A percentile compares a stretch with the other conserved stretches of the same genome.
phyloP scores from a whole-genome alignment of 2,329 filamentous ascomycete genomes.

The Chlorencoelia australis region DNA sequence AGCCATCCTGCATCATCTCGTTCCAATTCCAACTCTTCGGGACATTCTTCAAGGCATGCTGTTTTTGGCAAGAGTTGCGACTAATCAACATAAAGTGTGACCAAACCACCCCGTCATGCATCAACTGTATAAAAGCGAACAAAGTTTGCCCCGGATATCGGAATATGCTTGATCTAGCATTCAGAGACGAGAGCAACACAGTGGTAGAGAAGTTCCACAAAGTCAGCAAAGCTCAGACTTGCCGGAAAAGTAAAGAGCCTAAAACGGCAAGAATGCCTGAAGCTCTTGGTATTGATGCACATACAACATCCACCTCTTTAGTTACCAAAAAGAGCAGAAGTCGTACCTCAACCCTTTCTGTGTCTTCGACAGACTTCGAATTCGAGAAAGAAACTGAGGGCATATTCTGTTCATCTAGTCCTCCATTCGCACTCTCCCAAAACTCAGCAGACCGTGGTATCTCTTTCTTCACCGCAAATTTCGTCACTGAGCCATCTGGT shows the following conservation, averaged over 20 bases:
- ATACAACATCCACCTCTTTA: neutral
- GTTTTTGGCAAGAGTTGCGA: too few relatives aligned
- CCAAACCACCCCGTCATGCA: conserved; percentile 38
- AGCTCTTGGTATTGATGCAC: too few relatives aligned
- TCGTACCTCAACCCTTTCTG: neutral
- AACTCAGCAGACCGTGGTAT: conserved; percentile 9
- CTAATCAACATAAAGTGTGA: conserved; percentile 35
- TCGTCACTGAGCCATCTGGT: conserved; percentile 3
- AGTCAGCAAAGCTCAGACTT: conserved; percentile 8
- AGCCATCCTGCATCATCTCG: neutral
- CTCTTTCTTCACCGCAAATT: conserved; percentile 10
- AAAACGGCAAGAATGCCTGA: neutral
- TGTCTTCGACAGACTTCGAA: neutral
- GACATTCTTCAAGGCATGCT: too few relatives aligned
- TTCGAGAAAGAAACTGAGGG: neutral
- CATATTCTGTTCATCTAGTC: conserved; percentile 1
- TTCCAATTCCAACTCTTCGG: too few relatives aligned
- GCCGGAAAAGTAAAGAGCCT: conserved; percentile 15
- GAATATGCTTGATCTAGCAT: conserved; percentile 46
- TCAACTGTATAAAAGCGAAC: conserved; percentile 42
- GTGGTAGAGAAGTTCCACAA: conserved; percentile 41
- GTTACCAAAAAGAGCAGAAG: too few relatives aligned
- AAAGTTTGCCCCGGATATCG: conserved; percentile 43
- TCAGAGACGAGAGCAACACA: conserved; percentile 44
- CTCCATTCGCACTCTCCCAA: neutral